Base-by-base conservation (phyloP, 2,329 filamentous ascomycete genomes). In the Fusarium tupiense region DNA sequence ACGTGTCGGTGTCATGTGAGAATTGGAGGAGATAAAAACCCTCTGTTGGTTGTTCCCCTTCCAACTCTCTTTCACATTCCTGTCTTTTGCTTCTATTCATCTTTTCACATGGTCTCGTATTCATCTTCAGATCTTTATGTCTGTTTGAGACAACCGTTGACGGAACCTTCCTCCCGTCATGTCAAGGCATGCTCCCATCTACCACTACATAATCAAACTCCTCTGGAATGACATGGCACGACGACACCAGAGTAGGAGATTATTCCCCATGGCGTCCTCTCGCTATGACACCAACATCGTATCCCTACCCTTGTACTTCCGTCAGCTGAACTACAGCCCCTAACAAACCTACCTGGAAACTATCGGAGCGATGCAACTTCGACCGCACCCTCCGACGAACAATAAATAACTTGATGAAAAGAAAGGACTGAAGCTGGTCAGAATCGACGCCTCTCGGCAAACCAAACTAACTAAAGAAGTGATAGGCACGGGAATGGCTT, bases 1-100 rank as follows among this genome's bases (percentile, higher is more conserved):
- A 49, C 60, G 66, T 70, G 47, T 31, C 33, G 22, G 12, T 47
- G 37, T 61, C 54, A 64, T 50, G 54, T 50, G 56, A 26, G 29
- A 53, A 46, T n/a, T 37, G 16, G 24, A 62, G 20, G 24, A 62
- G 20, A 33, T 40, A 54, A 64, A 64, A 35, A 22, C n/a, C 17
- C 5, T 38, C 53, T 35, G 29, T 35, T 52, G 37, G 38, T 22
- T 19, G 38, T 41, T 53, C 12, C 33, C n/a, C n/a, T 11, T 46
- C 26, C 29, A 46, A 29, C 11, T n/a, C 16, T 38, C 57, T 47
- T 63, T 29, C 7, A 24, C 47, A 66, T 66, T 64, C 59, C 57
- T 47, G 22, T 47, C 49, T 38, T 22, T 38, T 41, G 17, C 12
- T 40, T 29, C 13, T 26, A 35, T 52, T 44, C 16, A 24, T 33